phyloP scores from a whole-genome alignment of 2,329 filamentous ascomycete species.

The Fusarium sulawesiense region DNA sequence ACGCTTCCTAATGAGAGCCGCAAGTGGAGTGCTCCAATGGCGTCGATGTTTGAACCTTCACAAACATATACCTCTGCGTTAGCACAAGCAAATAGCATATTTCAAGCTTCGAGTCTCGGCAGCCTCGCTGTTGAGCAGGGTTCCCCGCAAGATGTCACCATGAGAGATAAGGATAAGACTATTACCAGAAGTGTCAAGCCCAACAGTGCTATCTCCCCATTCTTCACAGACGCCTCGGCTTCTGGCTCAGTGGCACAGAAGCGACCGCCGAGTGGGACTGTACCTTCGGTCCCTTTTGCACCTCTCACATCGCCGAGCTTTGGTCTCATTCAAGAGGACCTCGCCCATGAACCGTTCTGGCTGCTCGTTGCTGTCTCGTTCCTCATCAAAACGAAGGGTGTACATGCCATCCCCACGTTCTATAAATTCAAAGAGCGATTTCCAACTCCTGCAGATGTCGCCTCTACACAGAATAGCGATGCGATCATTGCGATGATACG shows the following conservation, averaged over 20 bases:
- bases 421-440: slow-evolving; percentile 75
- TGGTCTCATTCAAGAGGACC: slow-evolving; percentile 85
- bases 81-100: slow-evolving; percentile 4
- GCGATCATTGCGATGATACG: slow-evolving; percentile 72
- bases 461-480: slow-evolving; percentile 58
- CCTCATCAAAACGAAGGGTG: slow-evolving; percentile 82
- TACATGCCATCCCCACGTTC: slow-evolving; percentile 79
- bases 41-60: slow-evolving; percentile 12
- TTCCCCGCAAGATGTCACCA: slow-evolving; percentile 17
- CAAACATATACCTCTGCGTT: slow-evolving; percentile 1
- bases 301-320: slow-evolving; percentile 72
- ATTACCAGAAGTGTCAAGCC: slow-evolving; percentile 7
- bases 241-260: slow-evolving; percentile 34
- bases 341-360: slow-evolving; percentile 80
- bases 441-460: slow-evolving; percentile 73
- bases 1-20: slow-evolving; percentile 24
- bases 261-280: slow-evolving; percentile 56
- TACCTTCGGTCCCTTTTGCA: slow-evolving; percentile 74
- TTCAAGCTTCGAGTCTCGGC: background rate
- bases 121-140: slow-evolving; percentile 2
- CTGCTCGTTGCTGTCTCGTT: slow-evolving; percentile 86
- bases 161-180: slow-evolving; percentile 12
- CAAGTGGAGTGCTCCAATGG: slow-evolving; percentile 19
- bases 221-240: slow-evolving; percentile 44
- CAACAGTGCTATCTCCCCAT: slow-evolving; percentile 48